Base-by-base conservation (phyloP, 2,329 filamentous ascomycete genomes). In the Pseudovirgaria hyperparasitica region DNA sequence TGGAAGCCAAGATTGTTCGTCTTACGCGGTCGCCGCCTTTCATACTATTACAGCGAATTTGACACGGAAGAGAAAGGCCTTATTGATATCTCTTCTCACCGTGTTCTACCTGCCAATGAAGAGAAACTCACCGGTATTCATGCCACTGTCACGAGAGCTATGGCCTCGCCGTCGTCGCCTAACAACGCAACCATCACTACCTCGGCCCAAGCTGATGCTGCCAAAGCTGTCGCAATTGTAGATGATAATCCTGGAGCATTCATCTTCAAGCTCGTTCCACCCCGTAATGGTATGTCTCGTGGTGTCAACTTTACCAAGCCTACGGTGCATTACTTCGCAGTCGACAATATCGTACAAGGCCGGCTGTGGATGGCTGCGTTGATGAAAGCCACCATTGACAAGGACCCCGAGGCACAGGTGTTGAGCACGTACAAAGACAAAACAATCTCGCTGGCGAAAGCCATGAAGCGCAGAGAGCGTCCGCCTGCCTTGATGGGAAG, bases 1-100 rank as follows among this genome's bases (percentile, higher is more conserved):
- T 98, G 90, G 90, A 98, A 96, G 48, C 81, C 86, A 9, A 76
- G 90, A 9, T 67, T 96, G n/a, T 98, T 98, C 47, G 77, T 98
- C 6, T 71, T 98, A 31, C 86, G 85, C 45, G 90, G 90, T 16
- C 76, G 87, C 27, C 76, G 90, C 4, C 62, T 98, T 16, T 85
- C 86, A 1, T 98, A 98, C 59, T 98, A 92, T 57, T 98, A 98
- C 52, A 82, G 82, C 1, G 87, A 96, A 46, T 73, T 81, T 37
- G 90, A 98, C 46, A 78, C 76, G 0, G 78, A 92, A 53, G 90
- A 98, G 55, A 86, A 90, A 50, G 90, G 90, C 0, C 65, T 98
- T 19, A 98, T 98, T 41, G 90, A 98, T 45, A 98, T 98, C 25
- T 93, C 87, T 0, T 92, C 87, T 43, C 90, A 98, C 52, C 82